Evolutionary conservation across 139 green algal genomes (phyloP).

Genomic region (Coelastrella sp.): DNA sequence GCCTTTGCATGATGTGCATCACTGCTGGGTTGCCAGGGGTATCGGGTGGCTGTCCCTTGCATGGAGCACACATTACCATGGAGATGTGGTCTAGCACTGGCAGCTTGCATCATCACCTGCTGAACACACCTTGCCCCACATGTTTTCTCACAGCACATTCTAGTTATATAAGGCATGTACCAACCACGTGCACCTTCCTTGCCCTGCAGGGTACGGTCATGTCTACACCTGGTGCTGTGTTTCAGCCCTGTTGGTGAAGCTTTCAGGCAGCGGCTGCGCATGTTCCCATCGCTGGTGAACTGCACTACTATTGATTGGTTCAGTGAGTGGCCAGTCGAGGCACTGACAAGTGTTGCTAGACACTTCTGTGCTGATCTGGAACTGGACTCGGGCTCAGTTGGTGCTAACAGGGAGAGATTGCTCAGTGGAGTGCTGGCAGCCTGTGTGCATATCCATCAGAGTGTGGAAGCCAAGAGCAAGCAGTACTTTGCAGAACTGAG

Average conservation of each 20-base stretch:
- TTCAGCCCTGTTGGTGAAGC: conserved; percentile 79
- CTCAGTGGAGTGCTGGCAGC: conserved; percentile 66
- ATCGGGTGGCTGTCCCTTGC: too few relatives aligned
- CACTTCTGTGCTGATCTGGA: conserved; percentile 86
- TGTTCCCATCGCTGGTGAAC: conserved; percentile 86
- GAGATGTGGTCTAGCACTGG: too few relatives aligned
- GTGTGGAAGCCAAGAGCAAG: conserved; percentile 61
- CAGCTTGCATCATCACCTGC: too few relatives aligned
- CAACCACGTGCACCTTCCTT: conserved; percentile 52
- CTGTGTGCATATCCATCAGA: conserved; percentile 80
- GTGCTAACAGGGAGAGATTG: conserved; percentile 13
- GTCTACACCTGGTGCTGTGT: conserved; percentile 86
- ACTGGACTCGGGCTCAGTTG: conserved; percentile 54
- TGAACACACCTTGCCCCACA: too few relatives aligned
- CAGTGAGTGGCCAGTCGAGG: conserved; percentile 74
- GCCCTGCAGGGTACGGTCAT: too few relatives aligned
- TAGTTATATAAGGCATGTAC: conserved; percentile 59
- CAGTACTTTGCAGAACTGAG: conserved; percentile 65
- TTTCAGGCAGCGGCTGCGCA: conserved; percentile 80
- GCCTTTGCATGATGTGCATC: too few relatives aligned
- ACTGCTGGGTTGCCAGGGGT: too few relatives aligned
- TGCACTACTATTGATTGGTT: conserved; percentile 89
- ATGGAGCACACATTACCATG: too few relatives aligned
- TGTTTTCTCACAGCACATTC: too few relatives aligned
- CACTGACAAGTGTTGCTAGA: conserved; percentile 87